Evolutionary conservation across 1,139 yeast species (phyloP), one percentile per base, ranked within the genome.

Genomic region (Kluyveromyces marxianus): DNA sequence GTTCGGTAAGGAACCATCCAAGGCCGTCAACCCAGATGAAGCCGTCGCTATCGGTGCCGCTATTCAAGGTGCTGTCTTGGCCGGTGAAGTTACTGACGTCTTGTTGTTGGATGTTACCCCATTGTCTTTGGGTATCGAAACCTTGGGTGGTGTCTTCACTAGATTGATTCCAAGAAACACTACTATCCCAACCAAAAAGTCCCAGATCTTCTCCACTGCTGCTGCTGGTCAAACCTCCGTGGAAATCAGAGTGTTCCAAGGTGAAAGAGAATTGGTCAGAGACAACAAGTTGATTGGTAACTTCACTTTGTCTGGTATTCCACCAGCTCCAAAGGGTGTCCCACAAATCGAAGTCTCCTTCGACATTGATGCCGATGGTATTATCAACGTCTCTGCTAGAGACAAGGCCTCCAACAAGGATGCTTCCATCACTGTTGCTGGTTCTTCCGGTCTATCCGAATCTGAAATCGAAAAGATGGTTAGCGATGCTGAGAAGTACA

Each of bases 11-110:
- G 96, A 92, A 67, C 97, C 98, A 66, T 87, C 95, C 58, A 94
- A 92, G 81, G 90, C 96, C 58, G 97, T 92, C 67, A 94, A 92
- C 85, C 99, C 99, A 63, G 98, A 92, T 71, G 98, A 92, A 77
- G 99, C 98, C 55, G 99, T 92, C 59, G 98, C 98, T 66, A 88
- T 92, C 75, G 99, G 99, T 77, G 98, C 98, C 58, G 98, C 98
- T 57, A 92, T 92, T 63, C 98, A 92, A 76, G 98, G 97, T 76
- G 98, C 97, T 67, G 96, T 92, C 56, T 79, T 92, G 59, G 89
- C 97, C 50, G 98, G 98, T 76, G 97, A 94, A 70, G 96, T 94
- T 60, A 92, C 90, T 69, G 97, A 89, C 66, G 95, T 88, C 59
- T 78, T 88, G 60, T 76, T 92, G 63, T 82, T 92, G 66, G 98